Conservation (phyloP, 2,329 filamentous ascomycete species). For the Alternaria sp. region DNA sequence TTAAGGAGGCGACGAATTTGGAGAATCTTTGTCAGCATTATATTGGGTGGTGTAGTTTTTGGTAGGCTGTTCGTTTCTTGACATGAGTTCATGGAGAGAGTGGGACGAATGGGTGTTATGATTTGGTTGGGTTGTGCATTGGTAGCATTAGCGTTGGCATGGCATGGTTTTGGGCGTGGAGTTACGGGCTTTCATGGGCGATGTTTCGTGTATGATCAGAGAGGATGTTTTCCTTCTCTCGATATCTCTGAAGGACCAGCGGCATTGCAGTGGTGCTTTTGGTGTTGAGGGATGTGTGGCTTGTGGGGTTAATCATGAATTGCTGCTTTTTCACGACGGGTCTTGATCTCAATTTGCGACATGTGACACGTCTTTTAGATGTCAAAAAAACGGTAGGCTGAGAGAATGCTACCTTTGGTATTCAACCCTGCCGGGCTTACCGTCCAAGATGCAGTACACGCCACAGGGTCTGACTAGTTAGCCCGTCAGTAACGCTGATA, state of each 20-base stretch:
- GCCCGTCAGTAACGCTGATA: not conserved
- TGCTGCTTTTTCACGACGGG: too few species aligned
- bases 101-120: too few species aligned
- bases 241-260: not conserved
- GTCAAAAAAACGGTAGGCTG: not conserved
- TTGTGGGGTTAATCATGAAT: not conserved
- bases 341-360: too few species aligned
- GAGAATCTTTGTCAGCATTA: constrained; percentile 99
- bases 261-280: constrained; percentile 2
- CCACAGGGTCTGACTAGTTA: not conserved
- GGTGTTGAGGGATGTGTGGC: not conserved
- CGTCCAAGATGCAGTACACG: not conserved
- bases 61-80: constrained; percentile 70
- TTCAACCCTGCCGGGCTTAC: not conserved
- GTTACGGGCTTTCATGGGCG: not conserved
- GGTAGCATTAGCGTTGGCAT: constrained; percentile 9
- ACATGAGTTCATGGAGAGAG: too few species aligned
- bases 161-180: constrained; percentile 1
- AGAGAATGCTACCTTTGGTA: not conserved
- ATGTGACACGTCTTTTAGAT: not conserved
- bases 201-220: not conserved
- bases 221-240: too few species aligned
- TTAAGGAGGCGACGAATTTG: constrained; percentile 93
- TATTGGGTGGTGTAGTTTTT: constrained; percentile 99
- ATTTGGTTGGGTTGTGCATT: not conserved